Evolutionary conservation across 140 eudicot genomes (phyloP).

Genomic region (Ambrosia hybrid): DNA sequence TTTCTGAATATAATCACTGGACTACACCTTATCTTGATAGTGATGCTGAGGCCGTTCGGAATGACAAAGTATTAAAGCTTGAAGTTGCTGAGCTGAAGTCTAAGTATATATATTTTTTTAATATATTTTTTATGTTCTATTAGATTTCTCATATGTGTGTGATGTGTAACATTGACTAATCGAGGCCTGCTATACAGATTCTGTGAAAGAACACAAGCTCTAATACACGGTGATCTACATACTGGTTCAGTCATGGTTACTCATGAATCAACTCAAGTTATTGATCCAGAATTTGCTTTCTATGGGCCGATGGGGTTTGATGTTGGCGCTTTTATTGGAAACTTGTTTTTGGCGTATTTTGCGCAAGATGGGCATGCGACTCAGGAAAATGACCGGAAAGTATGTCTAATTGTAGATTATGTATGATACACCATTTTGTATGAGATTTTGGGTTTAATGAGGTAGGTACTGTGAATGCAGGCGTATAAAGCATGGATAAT

Average conservation of each 20-base stretch:
- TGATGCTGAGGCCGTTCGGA: constrained; percentile 82
- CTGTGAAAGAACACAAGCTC: constrained; percentile 88
- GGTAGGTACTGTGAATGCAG: constrained; percentile 30
- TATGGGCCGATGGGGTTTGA: constrained; percentile 94
- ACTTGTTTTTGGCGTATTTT: constrained; percentile 75
- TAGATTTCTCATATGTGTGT: too few species aligned
- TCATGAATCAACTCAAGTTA: constrained; percentile 72
- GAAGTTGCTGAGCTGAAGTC: constrained; percentile 90
- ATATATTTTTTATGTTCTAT: too few species aligned
- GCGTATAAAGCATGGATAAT: constrained; percentile 71
- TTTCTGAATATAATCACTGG: constrained; percentile 73
- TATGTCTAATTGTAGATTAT: constrained; percentile 1
- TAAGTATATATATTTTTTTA: constrained; percentile 60
- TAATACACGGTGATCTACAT: constrained; percentile 90
- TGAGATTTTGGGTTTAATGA: too few species aligned
- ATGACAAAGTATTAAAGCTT: constrained; percentile 73
- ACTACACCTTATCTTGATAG: constrained; percentile 87
- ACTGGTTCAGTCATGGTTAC: constrained; percentile 95
- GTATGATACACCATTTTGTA: too few species aligned
- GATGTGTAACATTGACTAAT: too few species aligned
- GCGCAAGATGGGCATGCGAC: constrained; percentile 80
- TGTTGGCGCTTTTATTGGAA: constrained; percentile 85
- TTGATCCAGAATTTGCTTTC: constrained; percentile 93
- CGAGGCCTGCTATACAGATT: constrained; percentile 41
- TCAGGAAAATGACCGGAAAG: constrained; percentile 54